phyloP scores from a whole-genome alignment of 1,139 yeast species.

The Saccharomyces pastorianus region DNA sequence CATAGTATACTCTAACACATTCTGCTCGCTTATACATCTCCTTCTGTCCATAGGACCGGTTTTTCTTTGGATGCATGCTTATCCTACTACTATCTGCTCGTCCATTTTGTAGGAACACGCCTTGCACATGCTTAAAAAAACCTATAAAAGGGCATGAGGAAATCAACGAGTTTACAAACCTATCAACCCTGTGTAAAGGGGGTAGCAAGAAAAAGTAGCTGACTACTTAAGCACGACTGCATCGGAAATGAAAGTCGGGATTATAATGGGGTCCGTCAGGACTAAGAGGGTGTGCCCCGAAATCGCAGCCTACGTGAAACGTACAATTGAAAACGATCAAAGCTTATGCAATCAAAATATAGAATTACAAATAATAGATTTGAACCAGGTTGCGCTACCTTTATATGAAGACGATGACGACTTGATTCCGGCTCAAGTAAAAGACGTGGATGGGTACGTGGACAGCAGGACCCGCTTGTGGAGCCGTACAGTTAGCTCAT shows the following conservation, averaged over 20 bases:
- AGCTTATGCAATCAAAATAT: background rate
- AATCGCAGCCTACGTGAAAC: slow-evolving; percentile 4
- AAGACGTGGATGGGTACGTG: slow-evolving; percentile 14
- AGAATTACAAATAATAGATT: background rate
- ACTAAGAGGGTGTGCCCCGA: slow-evolving; percentile 5
- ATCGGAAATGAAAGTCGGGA: background rate
- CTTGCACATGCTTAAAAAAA: no score
- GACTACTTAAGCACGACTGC: no score
- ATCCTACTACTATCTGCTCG: no score
- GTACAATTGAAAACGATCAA: background rate
- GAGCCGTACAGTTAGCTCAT: slow-evolving; percentile 13
- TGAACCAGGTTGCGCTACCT: background rate
- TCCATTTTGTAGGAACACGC: no score
- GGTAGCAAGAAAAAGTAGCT: background rate
- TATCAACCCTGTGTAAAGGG: no score
- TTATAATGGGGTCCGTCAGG: slow-evolving; percentile 4
- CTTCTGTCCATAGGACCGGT: no score
- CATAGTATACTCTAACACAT: no score
- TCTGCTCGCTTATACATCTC: no score
- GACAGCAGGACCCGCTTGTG: slow-evolving; percentile 16
- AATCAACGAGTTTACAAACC: no score
- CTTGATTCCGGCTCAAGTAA: slow-evolving; percentile 14
- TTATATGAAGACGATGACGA: background rate
- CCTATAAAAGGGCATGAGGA: no score
- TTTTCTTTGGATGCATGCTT: no score